Evolutionary conservation across 352 stramenopile genomes (phyloP).

Genomic region (Globisporangium nunn): DNA sequence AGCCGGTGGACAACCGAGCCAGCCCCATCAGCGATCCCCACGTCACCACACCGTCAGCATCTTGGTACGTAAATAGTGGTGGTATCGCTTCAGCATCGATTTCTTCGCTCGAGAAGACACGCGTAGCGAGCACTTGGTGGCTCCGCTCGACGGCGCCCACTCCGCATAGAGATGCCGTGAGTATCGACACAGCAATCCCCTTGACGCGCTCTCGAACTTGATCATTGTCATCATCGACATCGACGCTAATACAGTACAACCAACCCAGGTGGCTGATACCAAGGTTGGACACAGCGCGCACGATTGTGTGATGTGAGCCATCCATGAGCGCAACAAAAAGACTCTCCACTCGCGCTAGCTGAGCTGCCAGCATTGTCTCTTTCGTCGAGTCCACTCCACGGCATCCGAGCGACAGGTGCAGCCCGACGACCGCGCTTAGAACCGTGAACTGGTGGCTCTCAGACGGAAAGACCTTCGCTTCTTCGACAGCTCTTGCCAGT

Average conservation of each 20-base stretch:
- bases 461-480: conserved; percentile 27
- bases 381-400: conserved; percentile 20
- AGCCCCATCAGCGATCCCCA: conserved; percentile 34
- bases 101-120: background rate
- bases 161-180: background rate
- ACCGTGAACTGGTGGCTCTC: conserved; percentile 12
- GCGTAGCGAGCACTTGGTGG: background rate
- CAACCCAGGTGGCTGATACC: conserved; percentile 3
- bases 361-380: conserved; percentile 9
- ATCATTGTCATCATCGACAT: background rate
- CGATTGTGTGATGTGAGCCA: conserved; percentile 2
- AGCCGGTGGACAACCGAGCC: conserved; percentile 19
- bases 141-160: background rate
- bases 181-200: background rate
- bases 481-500: conserved; percentile 27
- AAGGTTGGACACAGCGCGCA: background rate
- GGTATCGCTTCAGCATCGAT: background rate
- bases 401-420: conserved; percentile 29
- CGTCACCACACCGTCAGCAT: conserved; percentile 8
- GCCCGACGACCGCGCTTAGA: conserved; percentile 18
- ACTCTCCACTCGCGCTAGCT: conserved; percentile 18
- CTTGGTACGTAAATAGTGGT: conserved; percentile 1
- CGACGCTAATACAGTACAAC: background rate
- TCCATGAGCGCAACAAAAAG: conserved; percentile 20
- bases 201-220: conserved; percentile 2